Evolutionary conservation across 305 asterid species (phyloP), one percentile per base, ranked within the genome.

Genomic region (Solanum aculeatissimum): DNA sequence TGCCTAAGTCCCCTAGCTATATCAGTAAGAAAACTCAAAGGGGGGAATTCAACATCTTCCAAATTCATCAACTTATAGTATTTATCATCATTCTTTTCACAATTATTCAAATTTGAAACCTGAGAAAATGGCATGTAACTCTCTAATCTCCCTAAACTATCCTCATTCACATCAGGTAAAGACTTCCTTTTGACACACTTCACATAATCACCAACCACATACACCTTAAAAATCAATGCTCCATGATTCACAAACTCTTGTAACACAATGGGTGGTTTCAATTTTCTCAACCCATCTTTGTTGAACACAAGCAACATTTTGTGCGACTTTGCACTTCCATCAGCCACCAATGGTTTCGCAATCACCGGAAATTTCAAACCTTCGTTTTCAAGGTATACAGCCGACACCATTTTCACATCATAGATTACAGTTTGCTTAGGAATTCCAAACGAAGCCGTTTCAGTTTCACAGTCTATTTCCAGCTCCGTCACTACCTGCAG

Each of bases 211-310:
- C 97, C 97, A 29, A 93, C 97, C 42, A 93, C 96, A 81, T 91
- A 93, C 86, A 93, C 97, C 91, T 93, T 93, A 82, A 93, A 93
- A 49, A 93, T 90, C 66, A 93, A 92, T 9, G 94, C 96, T 0
- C 96, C 97, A n/a, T 93, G 97, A 51, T 93, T 93, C 65, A 93
- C 92, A 79, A 92, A 92, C 87, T 93, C 95, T 85, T 92, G 97
- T 82, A 92, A 81, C 80, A 93, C 97, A 78, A 90, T 87, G 16
- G 97, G 96, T 19, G 94, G 96, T 43, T 91, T 93, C 72, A 93
- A 89, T 88, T 92, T 88, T 60, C 89, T 83, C 86, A 93, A 84
- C 21, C 96, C 97, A 12, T 88, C 95, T 23, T 83, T 85, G 19
- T 91, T 91, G 57, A 89, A 92, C 35, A 93, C 94, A 84, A 93